These are phyloP conservation scores for Stagonosporopsis vannaccii DNA, from an alignment of 2,329 filamentous ascomycete genomes.

Conservation along the genomic window DNA sequence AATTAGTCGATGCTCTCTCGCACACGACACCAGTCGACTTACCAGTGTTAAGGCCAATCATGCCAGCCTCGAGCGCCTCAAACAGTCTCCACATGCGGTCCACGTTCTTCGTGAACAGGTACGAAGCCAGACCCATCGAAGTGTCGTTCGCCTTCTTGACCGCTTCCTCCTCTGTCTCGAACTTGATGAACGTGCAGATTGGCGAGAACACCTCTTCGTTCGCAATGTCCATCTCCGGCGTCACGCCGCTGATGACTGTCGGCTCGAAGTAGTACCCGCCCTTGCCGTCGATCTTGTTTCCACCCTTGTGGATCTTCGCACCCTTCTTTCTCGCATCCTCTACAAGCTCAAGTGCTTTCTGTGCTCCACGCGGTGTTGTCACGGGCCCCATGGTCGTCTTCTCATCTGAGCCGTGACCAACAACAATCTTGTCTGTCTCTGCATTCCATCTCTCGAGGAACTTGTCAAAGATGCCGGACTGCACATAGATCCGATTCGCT, in stretches of 20 bases:
- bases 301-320: slow-evolving; percentile 69
- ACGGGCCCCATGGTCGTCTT: slow-evolving; percentile 67
- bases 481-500: slow-evolving; percentile 71
- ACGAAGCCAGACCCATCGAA: slow-evolving; percentile 70
- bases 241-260: slow-evolving; percentile 68
- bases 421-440: slow-evolving; percentile 61
- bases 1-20: slow-evolving; percentile 10
- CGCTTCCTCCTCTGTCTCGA: slow-evolving; percentile 71
- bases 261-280: slow-evolving; percentile 74
- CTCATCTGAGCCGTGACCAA: slow-evolving; percentile 68
- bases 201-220: slow-evolving; percentile 72
- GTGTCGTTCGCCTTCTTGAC: slow-evolving; percentile 67
- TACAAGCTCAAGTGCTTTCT: slow-evolving; percentile 67
- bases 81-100: slow-evolving; percentile 71
- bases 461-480: slow-evolving; percentile 66
- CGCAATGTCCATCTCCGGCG: slow-evolving; percentile 62
- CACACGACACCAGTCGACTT: slow-evolving; percentile 13
- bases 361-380: slow-evolving; percentile 62
- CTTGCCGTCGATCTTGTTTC: slow-evolving; percentile 55
- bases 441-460: slow-evolving; percentile 64
- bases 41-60: slow-evolving; percentile 72
- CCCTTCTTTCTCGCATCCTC: slow-evolving; percentile 69
- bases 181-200: slow-evolving; percentile 68
- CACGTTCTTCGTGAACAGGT: slow-evolving; percentile 73
- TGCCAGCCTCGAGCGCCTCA: slow-evolving; percentile 72